Conservation (phyloP, 2,329 filamentous ascomycete genomes). For the Ophiostoma piceae region DNA sequence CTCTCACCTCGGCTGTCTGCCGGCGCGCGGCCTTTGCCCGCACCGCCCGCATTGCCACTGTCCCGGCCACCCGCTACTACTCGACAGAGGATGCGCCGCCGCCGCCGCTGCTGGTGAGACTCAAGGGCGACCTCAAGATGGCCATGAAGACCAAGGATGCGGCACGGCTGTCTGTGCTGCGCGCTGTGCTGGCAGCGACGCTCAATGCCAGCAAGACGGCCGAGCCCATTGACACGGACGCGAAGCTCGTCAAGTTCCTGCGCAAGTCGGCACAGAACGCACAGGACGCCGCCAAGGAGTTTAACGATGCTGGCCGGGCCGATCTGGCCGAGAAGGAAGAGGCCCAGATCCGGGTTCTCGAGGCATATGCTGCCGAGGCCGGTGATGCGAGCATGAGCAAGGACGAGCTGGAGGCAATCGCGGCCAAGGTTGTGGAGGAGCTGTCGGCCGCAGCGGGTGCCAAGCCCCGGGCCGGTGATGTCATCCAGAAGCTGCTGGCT, state of each 20-base stretch:
- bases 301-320: constrained; percentile 55
- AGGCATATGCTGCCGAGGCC: constrained; percentile 58
- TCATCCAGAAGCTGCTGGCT: constrained; percentile 57
- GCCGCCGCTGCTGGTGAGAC: constrained; percentile 48
- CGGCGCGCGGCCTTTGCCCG: neutral
- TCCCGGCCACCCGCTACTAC: constrained; percentile 26
- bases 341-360: constrained; percentile 57
- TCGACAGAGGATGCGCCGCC: constrained; percentile 36
- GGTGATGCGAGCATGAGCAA: constrained; percentile 54
- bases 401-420: constrained; percentile 52
- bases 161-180: constrained; percentile 62
- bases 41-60: neutral
- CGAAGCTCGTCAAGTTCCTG: constrained; percentile 62
- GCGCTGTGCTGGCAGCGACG: constrained; percentile 61
- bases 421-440: constrained; percentile 48
- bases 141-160: constrained; percentile 62
- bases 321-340: constrained; percentile 69
- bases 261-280: constrained; percentile 56
- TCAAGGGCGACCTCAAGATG: constrained; percentile 58
- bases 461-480: constrained; percentile 47
- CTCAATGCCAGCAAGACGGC: constrained; percentile 71
- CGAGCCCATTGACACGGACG: constrained; percentile 64
- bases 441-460: constrained; percentile 39
- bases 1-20: neutral
- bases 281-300: constrained; percentile 58